phyloP scores from a whole-genome alignment of 306 rosid species.

The Cucurbita ficifolia region DNA sequence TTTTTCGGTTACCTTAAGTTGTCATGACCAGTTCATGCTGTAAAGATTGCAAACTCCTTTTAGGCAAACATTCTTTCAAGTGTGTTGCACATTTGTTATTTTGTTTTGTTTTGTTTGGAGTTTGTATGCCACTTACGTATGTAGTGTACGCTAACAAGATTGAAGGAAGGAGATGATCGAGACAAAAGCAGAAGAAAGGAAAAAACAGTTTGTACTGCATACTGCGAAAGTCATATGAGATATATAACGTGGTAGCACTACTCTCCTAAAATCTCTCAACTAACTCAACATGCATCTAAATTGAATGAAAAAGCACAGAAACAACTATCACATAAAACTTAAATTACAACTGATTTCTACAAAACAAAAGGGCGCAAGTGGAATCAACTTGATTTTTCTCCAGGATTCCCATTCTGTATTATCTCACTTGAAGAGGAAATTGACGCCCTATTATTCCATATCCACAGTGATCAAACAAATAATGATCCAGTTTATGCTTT shows the following conservation, averaged over 20 bases:
- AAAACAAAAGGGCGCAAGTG: not conserved
- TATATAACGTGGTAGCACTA: not conserved
- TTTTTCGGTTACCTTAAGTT: not conserved
- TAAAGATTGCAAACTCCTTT: not conserved
- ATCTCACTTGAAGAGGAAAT: not conserved
- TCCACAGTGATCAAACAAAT: not conserved
- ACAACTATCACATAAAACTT: not conserved
- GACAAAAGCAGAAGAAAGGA: not conserved
- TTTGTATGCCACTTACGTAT: not conserved
- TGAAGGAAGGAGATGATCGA: not conserved
- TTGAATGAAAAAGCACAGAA: not conserved
- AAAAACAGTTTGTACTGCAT: not conserved
- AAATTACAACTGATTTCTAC: not conserved
- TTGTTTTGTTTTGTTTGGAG: not conserved
- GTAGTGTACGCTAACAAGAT: not conserved
- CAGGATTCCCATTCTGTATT: not conserved
- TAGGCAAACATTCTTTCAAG: not conserved
- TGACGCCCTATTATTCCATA: not conserved
- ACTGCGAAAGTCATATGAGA: not conserved
- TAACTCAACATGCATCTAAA: not conserved
- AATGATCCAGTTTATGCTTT: slow-evolving; percentile 5
- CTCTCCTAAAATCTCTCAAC: not conserved
- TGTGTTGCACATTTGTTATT: not conserved
- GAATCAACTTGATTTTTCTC: not conserved
- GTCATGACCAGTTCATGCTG: not conserved